phyloP scores from a whole-genome alignment of 2,329 filamentous ascomycete species.

The Diaporthe aspalathi region DNA sequence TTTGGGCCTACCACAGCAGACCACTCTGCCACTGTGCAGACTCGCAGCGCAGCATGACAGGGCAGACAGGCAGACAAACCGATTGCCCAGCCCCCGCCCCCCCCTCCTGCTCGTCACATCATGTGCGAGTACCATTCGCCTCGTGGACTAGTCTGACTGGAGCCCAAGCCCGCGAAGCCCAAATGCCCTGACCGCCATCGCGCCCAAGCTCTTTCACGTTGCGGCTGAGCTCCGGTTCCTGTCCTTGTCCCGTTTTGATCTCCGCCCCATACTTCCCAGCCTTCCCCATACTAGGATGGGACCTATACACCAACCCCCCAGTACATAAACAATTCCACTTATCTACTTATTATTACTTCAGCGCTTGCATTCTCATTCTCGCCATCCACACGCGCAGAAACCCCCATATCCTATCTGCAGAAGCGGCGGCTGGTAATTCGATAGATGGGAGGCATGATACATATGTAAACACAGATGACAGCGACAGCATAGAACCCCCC shows the following conservation, averaged over 20 bases:
- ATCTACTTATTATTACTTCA: constrained; percentile 7
- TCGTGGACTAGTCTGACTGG: constrained; percentile 27
- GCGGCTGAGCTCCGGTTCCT: constrained; percentile 2
- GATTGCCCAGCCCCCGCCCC: constrained; percentile 15
- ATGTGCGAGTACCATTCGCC: constrained; percentile 19
- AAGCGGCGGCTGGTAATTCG: neutral
- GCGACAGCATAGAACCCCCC: constrained; percentile 3
- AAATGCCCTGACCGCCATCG: constrained; percentile 31
- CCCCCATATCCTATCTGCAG: neutral
- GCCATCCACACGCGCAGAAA: constrained; percentile 1
- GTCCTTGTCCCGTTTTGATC: constrained; percentile 2
- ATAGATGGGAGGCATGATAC: neutral
- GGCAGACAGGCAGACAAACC: constrained; percentile 4
- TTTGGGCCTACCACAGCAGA: neutral
- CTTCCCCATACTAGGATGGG: constrained; percentile 35
- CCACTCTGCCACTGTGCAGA: neutral
- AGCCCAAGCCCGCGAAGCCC: neutral
- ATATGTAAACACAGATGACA: constrained; percentile 33
- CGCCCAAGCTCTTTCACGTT: constrained; percentile 29
- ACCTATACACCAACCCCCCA: constrained; percentile 29
- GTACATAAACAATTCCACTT: constrained; percentile 22
- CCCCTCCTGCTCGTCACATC: constrained; percentile 9
- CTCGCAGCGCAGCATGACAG: no score
- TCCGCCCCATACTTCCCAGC: constrained; percentile 36
- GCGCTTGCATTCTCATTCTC: constrained; percentile 15